Base-by-base conservation (phyloP, 2,329 filamentous ascomycete species). In the Lachnellula willkommii region DNA sequence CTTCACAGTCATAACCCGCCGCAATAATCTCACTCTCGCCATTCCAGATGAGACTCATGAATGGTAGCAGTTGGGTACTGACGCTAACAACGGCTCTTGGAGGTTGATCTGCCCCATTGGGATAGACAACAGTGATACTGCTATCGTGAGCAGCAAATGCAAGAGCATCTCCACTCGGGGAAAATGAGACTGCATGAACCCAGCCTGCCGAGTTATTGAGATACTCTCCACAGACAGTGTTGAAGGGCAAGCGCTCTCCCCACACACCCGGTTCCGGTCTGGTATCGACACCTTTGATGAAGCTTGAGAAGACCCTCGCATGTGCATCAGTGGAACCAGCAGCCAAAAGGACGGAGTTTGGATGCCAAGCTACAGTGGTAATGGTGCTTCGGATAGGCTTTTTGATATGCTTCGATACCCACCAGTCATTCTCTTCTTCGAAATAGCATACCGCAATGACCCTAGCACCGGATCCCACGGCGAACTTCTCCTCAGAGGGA, bases 361-460 rank as follows among this genome's bases (percentile, higher is more conserved):
- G 94, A 74, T 99, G 94, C 94, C 94, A 99, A 55, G 88, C 87
- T 46, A 99, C 84, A 15, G 89, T 91, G 54, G 94, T 97, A 67
- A 99, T 93, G 55, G 94, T 99, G 72, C 91, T 96, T 64, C 93
- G 89, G 68, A 99, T 95, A 20, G 94, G 94, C 82, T 97, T 99
- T 84, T 97, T 97, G 70, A 99, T 77, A 75, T 99, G 94, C 80
- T 99, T 99, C 39, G 92, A 96, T 43, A 99, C 93, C 94, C 94
- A 99, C 94, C 94, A 99, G 78, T 99, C 92, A 74, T 99, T 96
- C 74, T 99, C 94, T 72, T 96, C 90, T 71, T 99, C 94, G 67
- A 99, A 99, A 78, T 97, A 97, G 80, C 94, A 99, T 65, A 97
- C 83, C 42, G 94, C 91, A 68, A 99, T 96, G 63, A 96, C 88